Conservation (phyloP, 1,284 basidiomycete species). For the Meripilus lineatus region DNA sequence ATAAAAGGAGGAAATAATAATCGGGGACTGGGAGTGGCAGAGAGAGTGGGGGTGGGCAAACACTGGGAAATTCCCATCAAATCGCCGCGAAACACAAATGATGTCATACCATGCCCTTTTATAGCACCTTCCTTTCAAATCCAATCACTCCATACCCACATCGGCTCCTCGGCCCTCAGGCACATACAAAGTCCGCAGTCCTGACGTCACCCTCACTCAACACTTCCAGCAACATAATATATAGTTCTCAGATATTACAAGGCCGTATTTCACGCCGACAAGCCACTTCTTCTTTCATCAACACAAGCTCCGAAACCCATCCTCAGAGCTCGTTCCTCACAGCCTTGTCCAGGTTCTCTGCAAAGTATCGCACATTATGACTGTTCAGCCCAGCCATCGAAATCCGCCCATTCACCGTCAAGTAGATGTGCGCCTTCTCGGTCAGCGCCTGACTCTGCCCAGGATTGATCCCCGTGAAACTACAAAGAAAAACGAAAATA, state of each 20-base stretch:
- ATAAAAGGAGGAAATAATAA: too few species aligned
- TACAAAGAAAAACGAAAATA: slow-evolving; percentile 31
- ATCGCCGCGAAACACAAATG: too few species aligned
- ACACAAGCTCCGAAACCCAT: too few species aligned
- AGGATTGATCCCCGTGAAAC: slow-evolving; percentile 74
- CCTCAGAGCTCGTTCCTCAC: slow-evolving; percentile 50
- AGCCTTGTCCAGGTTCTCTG: slow-evolving; percentile 67
- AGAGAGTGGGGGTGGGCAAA: too few species aligned
- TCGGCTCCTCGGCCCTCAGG: slow-evolving; percentile 1
- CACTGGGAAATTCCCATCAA: too few species aligned
- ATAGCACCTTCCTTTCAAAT: neutral
- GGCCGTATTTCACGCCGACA: neutral
- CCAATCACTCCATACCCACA: neutral
- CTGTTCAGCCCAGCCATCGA: slow-evolving; percentile 83
- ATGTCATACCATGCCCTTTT: neutral
- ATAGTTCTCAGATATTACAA: neutral
- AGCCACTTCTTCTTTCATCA: too few species aligned
- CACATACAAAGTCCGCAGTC: too few species aligned
- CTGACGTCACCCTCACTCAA: slow-evolving; percentile 2
- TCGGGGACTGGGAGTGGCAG: neutral
- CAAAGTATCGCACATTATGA: slow-evolving; percentile 75
- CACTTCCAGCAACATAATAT: neutral
- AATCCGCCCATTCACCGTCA: slow-evolving; percentile 84
- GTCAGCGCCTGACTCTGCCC: slow-evolving; percentile 71
- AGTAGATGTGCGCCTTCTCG: slow-evolving; percentile 82